These are phyloP conservation scores for Pseudogymnoascus verrucosus DNA, from an alignment of 2,329 filamentous ascomycete species.

Conservation along the genomic window DNA sequence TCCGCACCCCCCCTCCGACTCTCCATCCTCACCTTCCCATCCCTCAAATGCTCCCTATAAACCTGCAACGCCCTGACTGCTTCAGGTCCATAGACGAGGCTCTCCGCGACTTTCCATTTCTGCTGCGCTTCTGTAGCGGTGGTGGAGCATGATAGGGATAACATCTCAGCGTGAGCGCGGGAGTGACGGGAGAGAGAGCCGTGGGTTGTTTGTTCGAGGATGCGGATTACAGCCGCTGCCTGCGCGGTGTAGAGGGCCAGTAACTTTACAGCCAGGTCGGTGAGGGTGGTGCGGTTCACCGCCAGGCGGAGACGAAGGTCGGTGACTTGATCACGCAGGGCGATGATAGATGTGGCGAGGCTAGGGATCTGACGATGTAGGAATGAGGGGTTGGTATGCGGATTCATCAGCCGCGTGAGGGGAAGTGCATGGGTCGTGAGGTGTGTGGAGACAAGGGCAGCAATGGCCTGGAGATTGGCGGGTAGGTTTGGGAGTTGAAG, in stretches of 20 bases:
- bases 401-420: constrained; percentile 41
- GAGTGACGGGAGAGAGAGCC: constrained; percentile 22
- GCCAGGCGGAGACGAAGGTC: constrained; percentile 34
- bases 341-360: constrained; percentile 34
- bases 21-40: constrained; percentile 22
- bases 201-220: constrained; percentile 25
- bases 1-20: constrained; percentile 21
- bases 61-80: constrained; percentile 21
- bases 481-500: constrained; percentile 40
- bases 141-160: constrained; percentile 17
- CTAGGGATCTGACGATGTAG: constrained; percentile 49
- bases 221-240: constrained; percentile 20
- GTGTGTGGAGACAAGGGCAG: constrained; percentile 39
- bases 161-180: constrained; percentile 16
- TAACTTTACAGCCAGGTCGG: constrained; percentile 25
- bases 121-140: constrained; percentile 15
- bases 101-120: constrained; percentile 18
- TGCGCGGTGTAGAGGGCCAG: constrained; percentile 21
- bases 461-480: constrained; percentile 40
- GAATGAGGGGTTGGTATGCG: constrained; percentile 40
- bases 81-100: constrained; percentile 24
- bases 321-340: constrained; percentile 32
- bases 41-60: constrained; percentile 22
- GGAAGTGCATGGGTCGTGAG: constrained; percentile 43
- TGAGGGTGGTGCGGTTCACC: constrained; percentile 29